Base-by-base conservation (phyloP, 257 asterid species). In the Ehretia macrophylla region DNA sequence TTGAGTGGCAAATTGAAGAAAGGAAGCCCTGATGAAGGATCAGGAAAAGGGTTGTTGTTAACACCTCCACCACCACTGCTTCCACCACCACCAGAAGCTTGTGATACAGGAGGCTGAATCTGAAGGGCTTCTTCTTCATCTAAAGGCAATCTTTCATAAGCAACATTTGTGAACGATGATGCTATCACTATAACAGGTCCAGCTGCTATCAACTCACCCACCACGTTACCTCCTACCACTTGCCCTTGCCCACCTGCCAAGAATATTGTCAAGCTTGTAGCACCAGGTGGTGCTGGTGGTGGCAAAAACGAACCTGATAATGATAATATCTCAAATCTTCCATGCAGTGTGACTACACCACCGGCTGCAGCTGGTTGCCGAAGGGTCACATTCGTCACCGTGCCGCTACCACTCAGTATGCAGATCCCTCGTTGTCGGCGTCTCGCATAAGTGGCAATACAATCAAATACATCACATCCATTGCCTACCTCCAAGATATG, bases 1-100 rank as follows among this genome's bases (percentile, higher is more conserved):
- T 81, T 79, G 20, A 79, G 63, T 3, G 96, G 96, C 80, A 88
- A 51, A 64, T 83, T 85, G 57, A 88, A 72, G 75, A 88, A 88
- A 0, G 96, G 95, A 14, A 85, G 86, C 38, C 90, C 95, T 3
- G 81, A 12, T 0, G 95, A 81, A 0, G 85, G 91, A 68, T 83
- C 95, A 0, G 85, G 71, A 61, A 83, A 83, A 56, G 68, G 85
- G 48, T 38, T 50, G 12, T 52, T 60, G 1, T 8, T 32, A 10
- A 65, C 55, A 0, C 57, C 71, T 0, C 70, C 78, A 0, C 62
- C 72, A 22, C 73, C 69, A 6, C 74, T 67, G 8, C 69, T 63
- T 11, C 70, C 74, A 0, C 60, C 61, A 2, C 68, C 77, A 8
- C 66, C 66, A 0, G 68, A 59, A 17, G 70, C 72, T 64, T 71